Base-by-base conservation (phyloP, 345 rosid species). In the Aegle marmelos region DNA sequence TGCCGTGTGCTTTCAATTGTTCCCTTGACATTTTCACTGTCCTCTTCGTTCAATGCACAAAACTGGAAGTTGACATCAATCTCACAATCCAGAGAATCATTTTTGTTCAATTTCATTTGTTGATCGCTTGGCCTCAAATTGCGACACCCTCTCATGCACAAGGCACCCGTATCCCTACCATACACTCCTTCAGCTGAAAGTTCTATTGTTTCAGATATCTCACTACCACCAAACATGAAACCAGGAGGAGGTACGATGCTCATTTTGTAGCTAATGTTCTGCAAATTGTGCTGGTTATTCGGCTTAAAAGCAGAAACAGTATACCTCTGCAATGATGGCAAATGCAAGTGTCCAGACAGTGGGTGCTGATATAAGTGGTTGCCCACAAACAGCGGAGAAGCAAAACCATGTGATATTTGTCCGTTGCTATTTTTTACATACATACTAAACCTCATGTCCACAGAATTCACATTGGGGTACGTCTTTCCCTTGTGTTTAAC, bases 61-160 rank as follows among this genome's bases (percentile, higher is more conserved):
- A 92, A 92, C 68, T 87, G 87, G 74, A 89, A 37, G 64, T 70
- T 85, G 74, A 95, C 80, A 48, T 76, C 81, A 77, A 95, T 83
- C 70, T 87, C 81, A 76, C 99, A 93, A 78, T 95, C 98, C 50
- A 81, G 48, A n/a, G 89, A 79, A 39, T 75, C 74, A 73, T 81
- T 73, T 75, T 48, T 81, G 30, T 34, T 72, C 41, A 79, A 71
- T 11, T 63, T 63, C 45, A 48, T 25, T 45, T 63, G 63, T 63
- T 41, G 67, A 79, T 75, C 72, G 19, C 80, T 73, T 72, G 78
- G 74, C 66, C 75, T 62, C 58, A 81, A n/a, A 17, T 77, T 74
- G 74, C 83, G 87, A 80, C 99, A 95, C 22, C 98, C 99, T 57
- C 91, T 81, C 99, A 95, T 91, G 82, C 99, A 95, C 72, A 95